Evolutionary conservation across 352 stramenopile species (phyloP).

Genomic region (Paralagenidium karlingii): DNA sequence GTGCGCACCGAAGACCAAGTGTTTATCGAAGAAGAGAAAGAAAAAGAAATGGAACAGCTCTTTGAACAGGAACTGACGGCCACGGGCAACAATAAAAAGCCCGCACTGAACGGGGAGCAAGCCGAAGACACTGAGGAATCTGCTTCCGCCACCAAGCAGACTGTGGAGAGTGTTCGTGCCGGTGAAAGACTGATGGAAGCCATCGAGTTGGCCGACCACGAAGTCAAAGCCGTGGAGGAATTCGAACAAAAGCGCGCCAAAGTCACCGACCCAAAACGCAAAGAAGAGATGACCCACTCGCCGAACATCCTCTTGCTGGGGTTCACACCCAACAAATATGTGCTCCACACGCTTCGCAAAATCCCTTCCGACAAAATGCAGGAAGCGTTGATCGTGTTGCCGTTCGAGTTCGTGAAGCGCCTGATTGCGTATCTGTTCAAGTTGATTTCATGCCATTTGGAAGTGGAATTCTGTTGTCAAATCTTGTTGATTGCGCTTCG

Average conservation of each 20-base stretch:
- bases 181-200: conserved; percentile 91
- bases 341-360: conserved; percentile 87
- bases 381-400: conserved; percentile 94
- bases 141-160: conserved; percentile 85
- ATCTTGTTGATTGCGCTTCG: conserved; percentile 64
- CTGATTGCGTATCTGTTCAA: conserved; percentile 88
- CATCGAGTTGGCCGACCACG: conserved; percentile 86
- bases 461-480: conserved; percentile 88
- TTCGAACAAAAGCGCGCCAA: conserved; percentile 54
- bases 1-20: conserved; percentile 93
- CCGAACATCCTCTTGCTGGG: conserved; percentile 92
- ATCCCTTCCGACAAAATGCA: conserved; percentile 95
- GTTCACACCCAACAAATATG: conserved; percentile 89
- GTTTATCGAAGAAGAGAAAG: conserved; percentile 97
- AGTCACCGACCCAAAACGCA: conserved; percentile 39
- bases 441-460: conserved; percentile 77
- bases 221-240: conserved; percentile 79
- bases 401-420: conserved; percentile 92
- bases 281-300: conserved; percentile 16
- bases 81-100: conserved; percentile 56
- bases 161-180: conserved; percentile 84
- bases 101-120: conserved; percentile 23
- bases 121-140: conserved; percentile 29
- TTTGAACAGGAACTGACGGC: conserved; percentile 89
- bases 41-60: conserved; percentile 91